Base-by-base conservation (phyloP, 2,329 filamentous ascomycete genomes). In the Seiridium cupressi region DNA sequence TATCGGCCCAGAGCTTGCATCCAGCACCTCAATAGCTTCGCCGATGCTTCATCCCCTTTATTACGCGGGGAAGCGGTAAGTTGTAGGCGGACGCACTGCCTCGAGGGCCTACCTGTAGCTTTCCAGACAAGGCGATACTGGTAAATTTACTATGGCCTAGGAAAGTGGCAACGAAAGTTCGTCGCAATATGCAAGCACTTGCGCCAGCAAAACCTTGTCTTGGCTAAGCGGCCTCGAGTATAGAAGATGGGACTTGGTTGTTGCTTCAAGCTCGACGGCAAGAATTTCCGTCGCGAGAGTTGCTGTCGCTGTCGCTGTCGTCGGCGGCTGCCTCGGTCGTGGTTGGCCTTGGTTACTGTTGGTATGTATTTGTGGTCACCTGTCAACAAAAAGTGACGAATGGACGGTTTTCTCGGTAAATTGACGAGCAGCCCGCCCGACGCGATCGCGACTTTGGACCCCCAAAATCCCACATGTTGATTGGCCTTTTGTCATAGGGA, bases 351-450 rank as follows among this genome's bases (percentile, higher is more conserved):
- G 51, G 51, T 42, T 55, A 42, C 40, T 35, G 36, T 32, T 55
- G 51, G 18, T 55, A 26, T 26, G 18, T 40, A 36, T 55, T 55
- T 55, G 51, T 55, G 51, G 51, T 55, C 51, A 55, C n/a, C 40
- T 55, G 51, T 55, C 51, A 55, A 55, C 40, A 55, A 55, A 55
- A 42, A 44, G 44, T 44, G 51, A 44, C 51, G 51, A 55, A 44
- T 34, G 51, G 51, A 38, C 31, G 51, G 40, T 34, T 55, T 18
- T 11, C 10, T 7, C 51, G 38, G 51, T 44, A 55, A 38, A 55
- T 18, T 40, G 38, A 32, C 10, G 6, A 6, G 18, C 51, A 44
- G 36, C 51, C 49, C 32, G 32, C 18, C 38, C 51, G 51, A 55
- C 51, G 51, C 51, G 51, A 38, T 55, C 51, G 51, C 51, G 51